A percentile compares a stretch with the other conserved stretches of the same genome.
These are phyloP conservation scores for Kappamyces sp. DNA, from an alignment of 192 early-diverging fungal species.

Conservation along the genomic window DNA sequence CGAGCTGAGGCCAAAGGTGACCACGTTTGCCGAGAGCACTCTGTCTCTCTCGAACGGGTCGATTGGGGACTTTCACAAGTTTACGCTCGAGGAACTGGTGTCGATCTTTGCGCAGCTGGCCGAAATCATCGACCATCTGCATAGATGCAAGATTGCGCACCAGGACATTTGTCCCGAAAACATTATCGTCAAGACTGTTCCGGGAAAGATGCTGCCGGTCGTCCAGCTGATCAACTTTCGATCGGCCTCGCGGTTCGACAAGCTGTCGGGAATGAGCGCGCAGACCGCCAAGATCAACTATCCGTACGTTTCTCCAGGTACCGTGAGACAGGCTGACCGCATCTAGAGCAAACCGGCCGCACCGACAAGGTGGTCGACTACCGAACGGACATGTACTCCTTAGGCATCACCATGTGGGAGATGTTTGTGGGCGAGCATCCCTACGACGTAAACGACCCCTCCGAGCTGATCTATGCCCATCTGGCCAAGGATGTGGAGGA, in stretches of 20 bases:
- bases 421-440: conserved; percentile 35
- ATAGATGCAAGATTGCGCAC: conserved; percentile 38
- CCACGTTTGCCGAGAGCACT: background rate
- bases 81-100: conserved; percentile 31
- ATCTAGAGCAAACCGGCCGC: conserved; percentile 47
- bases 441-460: conserved; percentile 35
- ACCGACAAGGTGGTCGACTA: conserved; percentile 35
- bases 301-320: conserved; percentile 45
- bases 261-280: conserved; percentile 12
- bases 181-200: conserved; percentile 26
- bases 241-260: conserved; percentile 21
- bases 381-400: conserved; percentile 45
- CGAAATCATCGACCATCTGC: conserved; percentile 35
- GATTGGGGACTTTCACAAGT: too few relatives aligned
- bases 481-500: conserved; percentile 39
- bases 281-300: conserved; percentile 21
- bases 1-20: too few relatives aligned
- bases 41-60: background rate
- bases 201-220: conserved; percentile 7
- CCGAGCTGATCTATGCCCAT: conserved; percentile 44
- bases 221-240: conserved; percentile 47
- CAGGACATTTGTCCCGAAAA: conserved; percentile 49
- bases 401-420: conserved; percentile 50
- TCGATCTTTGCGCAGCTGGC: conserved; percentile 35
- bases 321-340: background rate